Evolutionary conservation across 257 asterid species (phyloP).

Genomic region (Gynochthodes officinalis): DNA sequence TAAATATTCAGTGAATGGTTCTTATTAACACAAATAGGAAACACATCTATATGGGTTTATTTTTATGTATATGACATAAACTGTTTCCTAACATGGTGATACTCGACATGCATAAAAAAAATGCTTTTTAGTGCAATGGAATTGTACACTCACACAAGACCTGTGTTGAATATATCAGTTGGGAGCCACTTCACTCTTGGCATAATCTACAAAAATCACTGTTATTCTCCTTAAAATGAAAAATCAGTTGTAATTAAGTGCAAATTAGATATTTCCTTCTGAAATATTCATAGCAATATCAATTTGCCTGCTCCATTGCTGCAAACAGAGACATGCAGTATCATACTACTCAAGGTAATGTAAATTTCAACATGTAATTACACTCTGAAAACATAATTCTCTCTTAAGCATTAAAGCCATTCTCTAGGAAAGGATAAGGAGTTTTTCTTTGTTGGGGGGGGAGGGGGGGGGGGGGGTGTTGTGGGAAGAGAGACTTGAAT

Average conservation of each 20-base stretch:
- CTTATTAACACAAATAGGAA: not conserved
- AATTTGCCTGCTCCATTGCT: not conserved
- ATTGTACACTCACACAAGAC: not conserved
- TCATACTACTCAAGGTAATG: not conserved
- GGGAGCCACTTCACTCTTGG: not conserved
- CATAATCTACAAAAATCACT: not conserved
- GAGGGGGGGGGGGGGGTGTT: no score
- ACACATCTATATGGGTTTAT: not conserved
- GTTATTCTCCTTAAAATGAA: not conserved
- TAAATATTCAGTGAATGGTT: no score
- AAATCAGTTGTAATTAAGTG: not conserved
- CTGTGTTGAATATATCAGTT: not conserved
- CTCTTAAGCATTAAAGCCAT: not conserved
- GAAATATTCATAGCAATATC: not conserved
- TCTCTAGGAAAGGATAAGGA: not conserved
- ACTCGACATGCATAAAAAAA: not conserved
- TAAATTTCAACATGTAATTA: not conserved
- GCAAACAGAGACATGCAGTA: not conserved
- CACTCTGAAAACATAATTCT: not conserved
- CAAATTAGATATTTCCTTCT: not conserved
- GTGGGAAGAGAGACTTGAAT: not conserved
- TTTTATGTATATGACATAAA: not conserved
- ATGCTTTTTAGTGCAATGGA: not conserved
- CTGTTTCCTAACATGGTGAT: not conserved
- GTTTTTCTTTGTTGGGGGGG: no score